Percentiles rank a stretch among this genome's conserved stretches.
Conservation (phyloP, 2,329 filamentous ascomycete genomes). For the Xylaria sp. region DNA sequence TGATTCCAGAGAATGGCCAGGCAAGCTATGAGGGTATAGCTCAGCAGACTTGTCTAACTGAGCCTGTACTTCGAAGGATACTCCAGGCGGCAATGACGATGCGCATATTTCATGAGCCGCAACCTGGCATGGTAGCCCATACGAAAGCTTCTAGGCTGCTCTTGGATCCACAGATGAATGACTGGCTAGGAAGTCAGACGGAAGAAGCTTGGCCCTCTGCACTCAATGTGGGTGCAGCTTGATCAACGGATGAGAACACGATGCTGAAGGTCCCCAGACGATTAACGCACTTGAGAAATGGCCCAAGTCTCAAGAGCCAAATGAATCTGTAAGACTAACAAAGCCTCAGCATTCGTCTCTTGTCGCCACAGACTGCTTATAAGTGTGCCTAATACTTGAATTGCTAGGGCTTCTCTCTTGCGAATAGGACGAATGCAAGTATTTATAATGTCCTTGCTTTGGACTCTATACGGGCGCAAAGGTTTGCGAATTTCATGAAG, state of each 20-base stretch:
- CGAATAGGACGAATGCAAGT: conserved; percentile 10
- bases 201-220: conserved; percentile 41
- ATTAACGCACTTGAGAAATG: conserved; percentile 42
- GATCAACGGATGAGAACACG: background rate
- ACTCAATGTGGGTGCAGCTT: background rate
- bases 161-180: conserved; percentile 25
- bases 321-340: conserved; percentile 39
- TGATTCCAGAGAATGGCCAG: conserved; percentile 40
- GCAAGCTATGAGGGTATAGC: conserved; percentile 38
- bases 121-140: conserved; percentile 45
- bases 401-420: conserved; percentile 23
- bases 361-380: background rate
- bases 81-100: conserved; percentile 47
- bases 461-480: conserved; percentile 1
- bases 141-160: conserved; percentile 40
- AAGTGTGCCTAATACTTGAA: background rate
- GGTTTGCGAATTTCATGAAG: conserved; percentile 19
- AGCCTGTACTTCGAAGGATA: conserved; percentile 42
- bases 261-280: conserved; percentile 28
- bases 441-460: conserved; percentile 16
- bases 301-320: conserved; percentile 41
- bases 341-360: background rate
- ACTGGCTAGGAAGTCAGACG: conserved; percentile 33
- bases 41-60: conserved; percentile 36
- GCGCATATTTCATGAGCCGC: conserved; percentile 46